Evolutionary conservation across 371 early-diverging fungal species (phyloP).

Genomic region (Paraphysoderma sedebokerense): DNA sequence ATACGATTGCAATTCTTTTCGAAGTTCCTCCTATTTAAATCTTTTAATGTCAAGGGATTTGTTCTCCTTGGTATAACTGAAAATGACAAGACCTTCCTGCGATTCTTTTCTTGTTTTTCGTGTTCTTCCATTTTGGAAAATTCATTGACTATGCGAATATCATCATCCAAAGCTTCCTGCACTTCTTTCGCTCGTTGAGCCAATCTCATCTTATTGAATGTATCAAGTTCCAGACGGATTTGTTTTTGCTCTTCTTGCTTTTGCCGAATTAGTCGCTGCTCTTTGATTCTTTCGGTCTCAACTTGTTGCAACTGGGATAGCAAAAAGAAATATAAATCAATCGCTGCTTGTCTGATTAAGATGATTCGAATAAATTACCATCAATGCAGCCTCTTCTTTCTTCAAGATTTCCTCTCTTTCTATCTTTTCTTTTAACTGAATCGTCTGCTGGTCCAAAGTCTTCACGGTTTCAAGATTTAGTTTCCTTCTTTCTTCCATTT

Average conservation of each 20-base stretch:
- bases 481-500: constrained; percentile 6
- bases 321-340: constrained; percentile 2
- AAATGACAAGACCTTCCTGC: too few species aligned
- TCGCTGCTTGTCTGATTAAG: constrained; percentile 23
- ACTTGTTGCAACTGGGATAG: constrained; percentile 17
- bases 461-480: constrained; percentile 12
- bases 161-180: constrained; percentile 15
- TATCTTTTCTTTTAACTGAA: too few species aligned
- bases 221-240: constrained; percentile 19
- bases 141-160: constrained; percentile 19
- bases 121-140: constrained; percentile 16
- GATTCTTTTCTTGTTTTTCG: constrained; percentile 11
- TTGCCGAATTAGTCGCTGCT: constrained; percentile 1
- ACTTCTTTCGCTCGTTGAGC: constrained; percentile 15
- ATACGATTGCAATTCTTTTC: constrained; percentile 20
- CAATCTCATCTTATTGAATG: constrained; percentile 15
- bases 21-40: constrained; percentile 12
- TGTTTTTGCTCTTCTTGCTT: constrained; percentile 17
- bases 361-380: too few species aligned
- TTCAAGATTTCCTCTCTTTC: too few species aligned
- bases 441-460: too few species aligned
- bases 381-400: too few species aligned
- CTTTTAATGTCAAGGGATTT: too few species aligned
- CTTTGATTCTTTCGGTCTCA: constrained; percentile 4
- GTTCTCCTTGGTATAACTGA: too few species aligned